Base-by-base conservation (phyloP, 1,284 basidiomycete species). In the Volvariella surrecta region DNA sequence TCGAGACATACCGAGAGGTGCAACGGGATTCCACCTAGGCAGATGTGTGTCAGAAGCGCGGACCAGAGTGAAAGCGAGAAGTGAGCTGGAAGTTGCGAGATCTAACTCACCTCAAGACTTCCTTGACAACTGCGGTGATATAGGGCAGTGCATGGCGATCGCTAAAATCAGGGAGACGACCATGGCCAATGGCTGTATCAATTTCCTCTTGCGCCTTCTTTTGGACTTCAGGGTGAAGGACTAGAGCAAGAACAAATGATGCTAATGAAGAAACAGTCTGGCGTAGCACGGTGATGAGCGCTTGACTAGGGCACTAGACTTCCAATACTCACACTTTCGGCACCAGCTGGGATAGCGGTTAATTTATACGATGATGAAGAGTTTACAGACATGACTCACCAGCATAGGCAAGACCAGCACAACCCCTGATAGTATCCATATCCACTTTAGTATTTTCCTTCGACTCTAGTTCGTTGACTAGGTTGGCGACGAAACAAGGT, bases 241-340 rank as follows among this genome's bases (percentile, higher is more conserved):
- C 54, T 55, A 75, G 64, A 2, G 70, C 72, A n/a, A 75, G 55
- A 44, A 72, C 59, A 46, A 75, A 73, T 0, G 70, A 68, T 0
- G 66, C 58, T 32, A 74, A 45, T 2, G 65, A 61, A 0, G 71
- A 68, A 32, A 69, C 61, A 4, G 63, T 68, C 73, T 74, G 15
- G 15, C 8, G 4, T 19, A 32, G 39, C 39, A 31, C 13, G 32
- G 10, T 21, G 40, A 30, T 39, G 32, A 19, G 30, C 37, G 10
- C 18, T 8, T 22, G 11, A 42, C 22, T 11, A 7, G 17, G 24
- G 35, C 10, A 42, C 32, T n/a, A 37, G 15, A 22, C 42, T 30
- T 7, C 3, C 1, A 24, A 1, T 9, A 48, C 58, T 28, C 49
- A 64, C 62, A 40, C 64, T 66, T 54, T 67, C 66, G 7, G 64